phyloP scores from a whole-genome alignment of 2,329 filamentous ascomycete species.

The Alternaria alternata region DNA sequence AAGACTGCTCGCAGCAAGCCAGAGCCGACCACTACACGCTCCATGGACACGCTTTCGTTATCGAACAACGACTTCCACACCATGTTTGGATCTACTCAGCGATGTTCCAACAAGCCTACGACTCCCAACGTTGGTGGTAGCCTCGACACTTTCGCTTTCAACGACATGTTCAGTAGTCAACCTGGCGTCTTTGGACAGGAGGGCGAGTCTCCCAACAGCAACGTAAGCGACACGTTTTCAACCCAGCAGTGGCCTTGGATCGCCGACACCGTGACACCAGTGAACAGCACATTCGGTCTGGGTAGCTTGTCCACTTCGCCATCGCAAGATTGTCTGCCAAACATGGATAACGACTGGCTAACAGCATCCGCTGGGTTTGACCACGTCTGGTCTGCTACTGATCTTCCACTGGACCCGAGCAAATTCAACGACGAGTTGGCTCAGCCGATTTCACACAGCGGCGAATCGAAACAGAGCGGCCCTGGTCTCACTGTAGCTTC shows the following conservation, averaged over 20 bases:
- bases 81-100: constrained; percentile 46
- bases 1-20: constrained; percentile 34
- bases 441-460: constrained; percentile 52
- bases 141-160: constrained; percentile 40
- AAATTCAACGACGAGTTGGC: constrained; percentile 46
- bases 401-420: constrained; percentile 51
- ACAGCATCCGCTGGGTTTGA: constrained; percentile 48
- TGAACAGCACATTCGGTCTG: constrained; percentile 42
- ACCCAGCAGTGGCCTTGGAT: constrained; percentile 48
- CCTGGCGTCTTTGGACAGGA: constrained; percentile 38
- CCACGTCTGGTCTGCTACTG: constrained; percentile 50
- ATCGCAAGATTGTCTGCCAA: constrained; percentile 49
- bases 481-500: constrained; percentile 52
- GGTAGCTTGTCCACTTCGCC: constrained; percentile 51
- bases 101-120: constrained; percentile 36
- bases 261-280: constrained; percentile 32
- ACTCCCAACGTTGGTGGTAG: constrained; percentile 38
- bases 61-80: constrained; percentile 49
- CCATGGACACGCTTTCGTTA: constrained; percentile 47
- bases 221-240: constrained; percentile 42
- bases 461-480: constrained; percentile 51
- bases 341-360: constrained; percentile 46
- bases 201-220: constrained; percentile 46
- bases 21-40: constrained; percentile 37
- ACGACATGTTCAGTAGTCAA: constrained; percentile 41